phyloP scores from a whole-genome alignment of 495 filamentous ascomycete genomes.

The Astrocystis sublimbata region DNA sequence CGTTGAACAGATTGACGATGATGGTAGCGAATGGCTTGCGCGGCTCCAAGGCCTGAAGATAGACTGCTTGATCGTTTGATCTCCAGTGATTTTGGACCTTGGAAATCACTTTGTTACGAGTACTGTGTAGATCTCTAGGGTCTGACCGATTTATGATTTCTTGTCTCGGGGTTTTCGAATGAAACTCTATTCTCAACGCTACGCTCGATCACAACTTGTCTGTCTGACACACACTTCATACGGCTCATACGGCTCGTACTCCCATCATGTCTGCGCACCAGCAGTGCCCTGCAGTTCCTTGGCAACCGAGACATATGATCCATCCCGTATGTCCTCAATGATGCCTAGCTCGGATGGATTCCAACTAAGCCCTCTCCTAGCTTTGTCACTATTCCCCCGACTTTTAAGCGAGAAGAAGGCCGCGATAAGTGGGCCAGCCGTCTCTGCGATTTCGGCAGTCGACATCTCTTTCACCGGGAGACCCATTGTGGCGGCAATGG shows the following conservation, averaged over 20 bases:
- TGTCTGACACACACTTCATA: background rate
- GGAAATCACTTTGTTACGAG: background rate
- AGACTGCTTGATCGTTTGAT: conserved; percentile 45
- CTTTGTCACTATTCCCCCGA: conserved; percentile 37
- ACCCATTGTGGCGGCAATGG: conserved; percentile 27
- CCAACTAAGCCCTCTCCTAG: conserved; percentile 39
- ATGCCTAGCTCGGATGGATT: conserved; percentile 26
- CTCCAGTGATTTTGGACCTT: background rate
- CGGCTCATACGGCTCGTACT: no score
- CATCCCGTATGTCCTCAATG: conserved; percentile 31
- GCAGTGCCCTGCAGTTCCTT: conserved; percentile 9
- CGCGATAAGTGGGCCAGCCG: conserved; percentile 31
- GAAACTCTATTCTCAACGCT: background rate
- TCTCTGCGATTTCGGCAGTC: conserved; percentile 24
- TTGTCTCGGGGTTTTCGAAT: background rate
- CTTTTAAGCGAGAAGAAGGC: conserved; percentile 30
- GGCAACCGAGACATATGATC: conserved; percentile 24
- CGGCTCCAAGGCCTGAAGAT: conserved; percentile 35
- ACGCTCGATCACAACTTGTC: background rate
- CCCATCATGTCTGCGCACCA: background rate
- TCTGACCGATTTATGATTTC: background rate
- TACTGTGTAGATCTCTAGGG: background rate
- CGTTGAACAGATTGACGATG: background rate
- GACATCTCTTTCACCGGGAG: conserved; percentile 29
- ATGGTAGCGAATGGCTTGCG: conserved; percentile 37